phyloP scores from a whole-genome alignment of 169 alveolate species.

The Plasmodium blacklocki region DNA sequence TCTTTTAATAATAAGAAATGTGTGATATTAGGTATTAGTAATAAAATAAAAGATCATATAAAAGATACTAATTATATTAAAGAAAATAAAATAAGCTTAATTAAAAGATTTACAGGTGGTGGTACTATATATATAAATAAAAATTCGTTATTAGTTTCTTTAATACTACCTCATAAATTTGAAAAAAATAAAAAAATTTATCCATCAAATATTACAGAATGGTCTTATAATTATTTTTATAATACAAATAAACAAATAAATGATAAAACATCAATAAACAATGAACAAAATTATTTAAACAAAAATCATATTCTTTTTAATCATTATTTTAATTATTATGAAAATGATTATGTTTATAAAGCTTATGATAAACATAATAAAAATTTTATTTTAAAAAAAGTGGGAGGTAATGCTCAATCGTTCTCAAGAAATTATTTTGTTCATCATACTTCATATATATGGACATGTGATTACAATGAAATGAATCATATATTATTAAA shows the following conservation, averaged over 20 bases:
- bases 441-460: conserved; percentile 84
- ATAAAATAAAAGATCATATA: conserved; percentile 76
- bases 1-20: conserved; percentile 32
- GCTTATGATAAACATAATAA: conserved; percentile 3
- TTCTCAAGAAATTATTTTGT: conserved; percentile 80
- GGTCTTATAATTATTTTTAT: conserved; percentile 39
- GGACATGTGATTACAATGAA: conserved; percentile 78
- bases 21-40: conserved; percentile 82
- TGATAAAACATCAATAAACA: no score
- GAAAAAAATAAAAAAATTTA: conserved; percentile 32
- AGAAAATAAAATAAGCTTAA: conserved; percentile 58
- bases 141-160: conserved; percentile 72
- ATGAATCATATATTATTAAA: conserved; percentile 77
- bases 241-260: background rate
- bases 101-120: conserved; percentile 86
- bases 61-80: conserved; percentile 76
- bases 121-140: conserved; percentile 85
- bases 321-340: conserved; percentile 18
- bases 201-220: conserved; percentile 54
- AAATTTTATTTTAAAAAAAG: conserved; percentile 59
- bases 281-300: background rate
- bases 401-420: conserved; percentile 88
- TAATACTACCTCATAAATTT: conserved; percentile 79
- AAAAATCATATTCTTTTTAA: conserved; percentile 2
- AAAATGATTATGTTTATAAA: conserved; percentile 23